Evolutionary conservation across 192 early-diverging fungal genomes (phyloP).

Genomic region (Diversispora epigaea): DNA sequence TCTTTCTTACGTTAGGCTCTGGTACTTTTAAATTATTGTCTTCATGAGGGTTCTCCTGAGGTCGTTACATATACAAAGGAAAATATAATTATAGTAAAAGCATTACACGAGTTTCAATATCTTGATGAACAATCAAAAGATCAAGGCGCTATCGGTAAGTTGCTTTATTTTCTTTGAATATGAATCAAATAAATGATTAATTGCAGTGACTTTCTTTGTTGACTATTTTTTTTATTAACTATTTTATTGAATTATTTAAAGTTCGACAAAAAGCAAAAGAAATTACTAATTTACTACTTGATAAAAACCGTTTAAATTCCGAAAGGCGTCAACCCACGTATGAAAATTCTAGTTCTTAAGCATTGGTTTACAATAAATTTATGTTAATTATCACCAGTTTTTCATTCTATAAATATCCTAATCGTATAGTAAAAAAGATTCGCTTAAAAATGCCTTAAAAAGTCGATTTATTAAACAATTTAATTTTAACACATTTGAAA

Average conservation of each 20-base stretch:
- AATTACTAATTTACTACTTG: conserved; percentile 75
- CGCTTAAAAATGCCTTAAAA: no score
- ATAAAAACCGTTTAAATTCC: conserved; percentile 75
- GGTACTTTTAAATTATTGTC: conserved; percentile 79
- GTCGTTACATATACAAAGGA: conserved; percentile 85
- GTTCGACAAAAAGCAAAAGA: conserved; percentile 94
- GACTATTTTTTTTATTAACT: background rate
- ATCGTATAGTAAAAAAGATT: no score
- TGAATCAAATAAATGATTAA: background rate
- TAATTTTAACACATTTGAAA: no score
- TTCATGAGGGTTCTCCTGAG: conserved; percentile 81
- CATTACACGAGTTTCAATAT: conserved; percentile 94
- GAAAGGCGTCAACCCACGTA: conserved; percentile 63
- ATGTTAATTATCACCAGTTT: no score
- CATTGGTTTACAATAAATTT: no score
- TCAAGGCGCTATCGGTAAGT: conserved; percentile 83
- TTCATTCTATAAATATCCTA: no score
- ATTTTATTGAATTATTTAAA: conserved; percentile 40
- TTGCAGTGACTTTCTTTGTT: conserved; percentile 11
- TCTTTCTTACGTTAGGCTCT: conserved; percentile 75
- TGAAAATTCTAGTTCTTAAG: conserved; percentile 47
- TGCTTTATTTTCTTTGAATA: no score
- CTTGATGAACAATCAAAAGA: conserved; percentile 90
- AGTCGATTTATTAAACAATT: no score
- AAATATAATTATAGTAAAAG: conserved; percentile 92